Evolutionary conservation across 2,329 filamentous ascomycete species (phyloP).

Genomic region (Didymella sp.): DNA sequence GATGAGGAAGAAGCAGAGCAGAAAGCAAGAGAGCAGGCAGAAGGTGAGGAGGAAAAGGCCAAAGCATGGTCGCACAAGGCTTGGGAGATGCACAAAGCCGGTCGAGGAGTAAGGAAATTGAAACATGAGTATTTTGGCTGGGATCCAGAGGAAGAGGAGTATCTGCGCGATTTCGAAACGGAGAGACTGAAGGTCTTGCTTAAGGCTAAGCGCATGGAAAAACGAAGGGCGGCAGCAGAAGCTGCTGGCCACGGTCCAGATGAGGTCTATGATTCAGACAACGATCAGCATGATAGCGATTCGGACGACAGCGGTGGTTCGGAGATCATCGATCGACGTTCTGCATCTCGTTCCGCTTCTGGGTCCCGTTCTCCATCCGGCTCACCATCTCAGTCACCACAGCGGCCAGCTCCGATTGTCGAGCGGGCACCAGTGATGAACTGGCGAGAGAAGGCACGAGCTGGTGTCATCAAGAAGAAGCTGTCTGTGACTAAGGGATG

Average conservation of each 20-base stretch:
- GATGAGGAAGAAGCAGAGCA: neutral
- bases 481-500: slow-evolving; percentile 6
- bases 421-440: neutral
- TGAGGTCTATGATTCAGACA: neutral
- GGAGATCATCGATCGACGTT: neutral
- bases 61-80: neutral
- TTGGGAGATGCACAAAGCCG: neutral
- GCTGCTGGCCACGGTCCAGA: too few species aligned
- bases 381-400: neutral
- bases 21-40: neutral
- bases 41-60: neutral
- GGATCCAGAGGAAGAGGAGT: neutral
- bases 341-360: too few species aligned
- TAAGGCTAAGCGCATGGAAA: neutral
- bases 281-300: neutral
- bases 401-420: neutral
- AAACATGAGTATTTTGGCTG: neutral
- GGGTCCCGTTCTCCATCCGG: neutral
- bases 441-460: slow-evolving; percentile 6
- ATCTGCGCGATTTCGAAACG: neutral
- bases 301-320: neutral
- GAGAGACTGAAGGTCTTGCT: neutral
- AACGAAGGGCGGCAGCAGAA: neutral
- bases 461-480: slow-evolving; percentile 2
- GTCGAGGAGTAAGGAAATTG: neutral